phyloP scores from a whole-genome alignment of 768 basidiomycete species.

The Calocybe cyanea region DNA sequence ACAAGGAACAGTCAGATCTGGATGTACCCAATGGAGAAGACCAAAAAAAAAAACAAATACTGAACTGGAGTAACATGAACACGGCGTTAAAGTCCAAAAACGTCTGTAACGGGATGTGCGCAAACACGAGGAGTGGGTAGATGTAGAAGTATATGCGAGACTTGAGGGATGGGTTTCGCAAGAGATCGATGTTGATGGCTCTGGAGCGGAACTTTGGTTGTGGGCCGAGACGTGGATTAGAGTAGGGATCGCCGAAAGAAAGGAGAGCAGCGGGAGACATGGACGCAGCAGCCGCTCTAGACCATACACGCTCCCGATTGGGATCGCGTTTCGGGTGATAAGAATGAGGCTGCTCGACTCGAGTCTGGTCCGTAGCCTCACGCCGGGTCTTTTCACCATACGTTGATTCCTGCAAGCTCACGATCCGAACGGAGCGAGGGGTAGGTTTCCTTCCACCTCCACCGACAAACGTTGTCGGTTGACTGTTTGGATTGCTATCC shows the following conservation, averaged over 20 bases:
- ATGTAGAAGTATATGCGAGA: conserved; percentile 63
- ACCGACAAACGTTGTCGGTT: conserved; percentile 34
- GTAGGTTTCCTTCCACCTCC: conserved; percentile 70
- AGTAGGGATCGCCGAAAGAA: conserved; percentile 31
- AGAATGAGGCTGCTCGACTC: conserved; percentile 36
- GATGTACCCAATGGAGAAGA: conserved; percentile 1
- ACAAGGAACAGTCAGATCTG: conserved; percentile 3
- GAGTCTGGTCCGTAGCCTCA: conserved; percentile 50
- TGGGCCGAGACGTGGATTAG: conserved; percentile 33
- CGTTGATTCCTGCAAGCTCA: conserved; percentile 59
- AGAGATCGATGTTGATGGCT: conserved; percentile 63
- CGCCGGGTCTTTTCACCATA: conserved; percentile 37
- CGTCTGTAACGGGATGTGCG: conserved; percentile 70
- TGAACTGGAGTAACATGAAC: conserved; percentile 79
- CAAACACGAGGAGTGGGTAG: conserved; percentile 68
- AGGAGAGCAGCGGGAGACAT: conserved; percentile 42
- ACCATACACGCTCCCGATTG: conserved; percentile 62
- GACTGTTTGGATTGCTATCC: conserved; percentile 27
- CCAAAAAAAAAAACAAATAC: conserved; percentile 28
- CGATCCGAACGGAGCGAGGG: conserved; percentile 78
- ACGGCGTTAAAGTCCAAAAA: conserved; percentile 90
- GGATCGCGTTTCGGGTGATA: no score
- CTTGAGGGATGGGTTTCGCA: conserved; percentile 54
- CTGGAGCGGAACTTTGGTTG: conserved; percentile 67
- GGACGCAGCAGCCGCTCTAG: conserved; percentile 46